Evolutionary conservation across 164 flowering plant species (phyloP), one percentile per base, ranked within the genome.

Genomic region (Aristolochia fimbriata): DNA sequence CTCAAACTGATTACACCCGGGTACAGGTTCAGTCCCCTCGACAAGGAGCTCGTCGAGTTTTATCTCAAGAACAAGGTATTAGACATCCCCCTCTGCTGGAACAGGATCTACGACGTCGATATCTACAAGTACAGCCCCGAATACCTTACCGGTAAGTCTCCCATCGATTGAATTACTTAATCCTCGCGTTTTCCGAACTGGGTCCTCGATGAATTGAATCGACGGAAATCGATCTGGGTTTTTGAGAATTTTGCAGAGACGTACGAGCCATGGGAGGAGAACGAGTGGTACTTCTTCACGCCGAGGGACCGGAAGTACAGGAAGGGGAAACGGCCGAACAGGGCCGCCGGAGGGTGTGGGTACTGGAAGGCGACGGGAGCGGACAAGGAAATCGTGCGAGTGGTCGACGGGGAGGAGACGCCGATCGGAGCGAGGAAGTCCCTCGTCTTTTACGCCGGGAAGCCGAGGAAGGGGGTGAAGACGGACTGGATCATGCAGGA

Each of bases 301-400:
- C 74, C 65, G 10, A 68, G 82, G 14, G 97, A 84, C 60, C 81
- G 58, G 80, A 90, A 87, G 67, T 83, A 81, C 59, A 81, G 85
- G 0, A 80, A 80, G 45, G 86, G 91, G 12, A 70, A 77, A 55
- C 73, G 82, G 68, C 68, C 78, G 1, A 90, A 87, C 24, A 70
- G 97, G 12, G 84, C 91, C 1, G 86, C 96, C 0, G 76, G 67
- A 12, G 70, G 67, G 31, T n/a, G n/a, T n/a, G 97, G 97, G 20
- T 90, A 85, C 63, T 90, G 97, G 97, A 90, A 85, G 74, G 75
- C 97, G 0, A 87, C 92, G 0, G 97, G 97, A 27, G 84, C 81
- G 67, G 95, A 90, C 30, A 72, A 90, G 16, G n/a, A 73, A 5
- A 69, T 85, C 17, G 62, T 45, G 8, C 74, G 70, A 12, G n/a